Percentiles rank a stretch among this genome's conserved stretches.
phyloP scores from a whole-genome alignment of 1,284 basidiomycete genomes.

The Xerocomus nothofagi region DNA sequence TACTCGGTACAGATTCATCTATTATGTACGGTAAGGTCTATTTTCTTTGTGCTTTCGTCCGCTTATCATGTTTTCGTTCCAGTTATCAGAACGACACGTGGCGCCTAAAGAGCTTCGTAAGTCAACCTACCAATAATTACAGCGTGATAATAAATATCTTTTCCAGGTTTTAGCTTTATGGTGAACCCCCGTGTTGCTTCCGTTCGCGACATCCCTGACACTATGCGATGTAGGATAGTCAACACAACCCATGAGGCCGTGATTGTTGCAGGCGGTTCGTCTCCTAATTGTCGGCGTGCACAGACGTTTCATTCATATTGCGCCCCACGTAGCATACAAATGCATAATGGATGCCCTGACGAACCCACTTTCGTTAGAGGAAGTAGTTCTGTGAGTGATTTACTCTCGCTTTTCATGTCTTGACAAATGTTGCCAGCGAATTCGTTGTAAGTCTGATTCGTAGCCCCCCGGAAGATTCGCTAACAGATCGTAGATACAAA shows the following conservation, averaged over 20 bases:
- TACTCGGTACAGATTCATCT: too few relatives aligned
- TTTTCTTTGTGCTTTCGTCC: too few relatives aligned
- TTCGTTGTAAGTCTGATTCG: background rate
- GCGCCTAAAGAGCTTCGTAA: too few relatives aligned
- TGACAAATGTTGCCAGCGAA: background rate
- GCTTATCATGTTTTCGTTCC: too few relatives aligned
- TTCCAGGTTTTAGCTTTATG: background rate
- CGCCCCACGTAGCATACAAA: slow-evolving; percentile 13
- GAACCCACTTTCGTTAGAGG: background rate
- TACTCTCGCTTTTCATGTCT: background rate
- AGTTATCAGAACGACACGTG: slow-evolving; percentile 13
- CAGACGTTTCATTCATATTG: background rate
- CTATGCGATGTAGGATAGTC: background rate
- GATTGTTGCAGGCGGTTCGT: background rate
- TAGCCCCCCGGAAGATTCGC: too few relatives aligned
- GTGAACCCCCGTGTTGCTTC: background rate
- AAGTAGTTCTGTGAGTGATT: background rate
- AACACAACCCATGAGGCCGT: slow-evolving; percentile 5
- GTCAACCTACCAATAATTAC: too few relatives aligned
- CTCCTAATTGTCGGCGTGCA: too few relatives aligned
- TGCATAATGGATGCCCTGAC: slow-evolving; percentile 7
- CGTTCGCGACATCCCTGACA: background rate
- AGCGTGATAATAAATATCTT: background rate
- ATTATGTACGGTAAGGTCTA: too few relatives aligned
- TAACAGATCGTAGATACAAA: background rate